phyloP scores from a whole-genome alignment of 2,329 filamentous ascomycete genomes.

The Colletotrichum echinochloae region DNA sequence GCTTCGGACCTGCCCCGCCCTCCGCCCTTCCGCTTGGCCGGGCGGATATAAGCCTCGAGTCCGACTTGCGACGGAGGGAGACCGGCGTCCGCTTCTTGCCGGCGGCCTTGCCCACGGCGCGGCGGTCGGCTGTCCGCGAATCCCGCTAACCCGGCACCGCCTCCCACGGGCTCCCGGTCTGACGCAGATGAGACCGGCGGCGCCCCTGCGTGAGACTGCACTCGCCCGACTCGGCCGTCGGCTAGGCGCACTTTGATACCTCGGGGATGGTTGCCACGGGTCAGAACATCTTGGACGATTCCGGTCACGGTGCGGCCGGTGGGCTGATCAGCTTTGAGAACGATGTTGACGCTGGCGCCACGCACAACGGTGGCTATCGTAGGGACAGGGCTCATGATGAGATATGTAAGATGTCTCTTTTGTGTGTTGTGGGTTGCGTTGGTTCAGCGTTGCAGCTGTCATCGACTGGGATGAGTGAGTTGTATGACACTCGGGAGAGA shows the following conservation, averaged over 20 bases:
- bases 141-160: not conserved
- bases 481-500: not conserved
- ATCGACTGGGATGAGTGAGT: not conserved
- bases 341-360: conserved; percentile 76
- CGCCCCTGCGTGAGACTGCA: conserved; percentile 69
- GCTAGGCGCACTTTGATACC: conserved; percentile 82
- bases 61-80: conserved; percentile 45
- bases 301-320: conserved; percentile 79
- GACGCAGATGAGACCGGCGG: conserved; percentile 22
- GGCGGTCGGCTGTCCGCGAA: conserved; percentile 7
- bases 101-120: conserved; percentile 39
- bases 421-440: not conserved
- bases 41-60: conserved; percentile 63
- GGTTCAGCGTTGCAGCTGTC: not conserved
- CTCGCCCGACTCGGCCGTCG: conserved; percentile 79
- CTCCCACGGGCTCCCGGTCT: conserved; percentile 7
- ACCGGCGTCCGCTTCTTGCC: conserved; percentile 6
- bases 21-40: conserved; percentile 35
- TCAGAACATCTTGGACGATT: conserved; percentile 75
- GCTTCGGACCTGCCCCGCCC: not conserved
- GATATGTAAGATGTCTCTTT: not conserved
- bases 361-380: conserved; percentile 65
- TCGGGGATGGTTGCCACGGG: conserved; percentile 78
- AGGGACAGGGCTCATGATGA: conserved; percentile 53
- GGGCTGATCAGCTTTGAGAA: conserved; percentile 81